A percentile compares a stretch with the other conserved stretches of the same genome.
Evolutionary conservation across 2,329 filamentous ascomycete genomes (phyloP).

Genomic region (Fusarium kyushuense): DNA sequence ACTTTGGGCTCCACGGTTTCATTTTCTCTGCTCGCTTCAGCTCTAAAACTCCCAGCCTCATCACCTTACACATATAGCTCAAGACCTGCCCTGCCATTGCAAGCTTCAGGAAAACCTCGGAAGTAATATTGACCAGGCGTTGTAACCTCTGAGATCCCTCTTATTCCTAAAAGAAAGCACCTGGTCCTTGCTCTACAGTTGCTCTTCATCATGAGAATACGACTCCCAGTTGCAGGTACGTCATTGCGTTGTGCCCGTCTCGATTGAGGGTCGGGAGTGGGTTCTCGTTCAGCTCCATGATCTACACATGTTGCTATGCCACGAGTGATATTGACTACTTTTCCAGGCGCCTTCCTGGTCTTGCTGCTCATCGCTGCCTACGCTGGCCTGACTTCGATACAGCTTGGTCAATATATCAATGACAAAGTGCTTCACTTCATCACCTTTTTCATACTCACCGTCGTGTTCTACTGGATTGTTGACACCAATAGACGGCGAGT

Average conservation of each 20-base stretch:
- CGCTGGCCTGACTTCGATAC: constrained; percentile 77
- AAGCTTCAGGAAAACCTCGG: neutral
- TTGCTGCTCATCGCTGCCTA: constrained; percentile 83
- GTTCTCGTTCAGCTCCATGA: neutral
- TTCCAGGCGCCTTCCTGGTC: constrained; percentile 73
- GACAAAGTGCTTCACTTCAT: constrained; percentile 90
- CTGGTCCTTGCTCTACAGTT: constrained; percentile 2
- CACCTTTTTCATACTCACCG: constrained; percentile 90
- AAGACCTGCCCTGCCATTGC: constrained; percentile 5
- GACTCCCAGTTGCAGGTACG: constrained; percentile 88
- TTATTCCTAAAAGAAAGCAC: neutral
- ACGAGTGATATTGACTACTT: constrained; percentile 18
- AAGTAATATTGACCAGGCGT: neutral
- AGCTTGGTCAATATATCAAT: constrained; percentile 72
- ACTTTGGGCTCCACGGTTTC: constrained; percentile 23
- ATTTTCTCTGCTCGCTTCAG: constrained; percentile 28
- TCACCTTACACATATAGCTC: constrained; percentile 15
- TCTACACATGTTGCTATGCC: neutral
- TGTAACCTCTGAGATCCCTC: neutral
- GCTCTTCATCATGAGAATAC: constrained; percentile 76
- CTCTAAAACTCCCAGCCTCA: constrained; percentile 29
- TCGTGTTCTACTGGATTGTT: constrained; percentile 95
- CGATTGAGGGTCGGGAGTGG: constrained; percentile 3
- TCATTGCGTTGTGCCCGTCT: constrained; percentile 22
- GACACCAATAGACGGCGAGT: constrained; percentile 89